Percentiles rank a stretch among this genome's conserved stretches.
Evolutionary conservation across 164 flowering plant species (phyloP).

Genomic region (Piper betle): DNA sequence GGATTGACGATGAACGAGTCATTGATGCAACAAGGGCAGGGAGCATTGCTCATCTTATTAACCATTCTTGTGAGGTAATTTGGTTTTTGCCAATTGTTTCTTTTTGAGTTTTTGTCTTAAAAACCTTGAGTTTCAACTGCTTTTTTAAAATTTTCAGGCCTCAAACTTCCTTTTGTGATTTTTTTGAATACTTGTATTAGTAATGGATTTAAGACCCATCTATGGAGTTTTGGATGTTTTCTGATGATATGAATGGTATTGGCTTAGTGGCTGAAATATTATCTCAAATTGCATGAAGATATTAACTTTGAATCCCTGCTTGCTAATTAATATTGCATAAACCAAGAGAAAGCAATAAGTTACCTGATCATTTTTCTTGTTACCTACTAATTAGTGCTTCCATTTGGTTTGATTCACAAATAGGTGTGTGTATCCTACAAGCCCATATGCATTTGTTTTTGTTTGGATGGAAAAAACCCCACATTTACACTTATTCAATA

Average conservation of each 20-base stretch:
- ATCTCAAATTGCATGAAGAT: no score
- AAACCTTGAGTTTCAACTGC: background rate
- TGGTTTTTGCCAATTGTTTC: background rate
- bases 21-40: constrained; percentile 98
- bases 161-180: background rate
- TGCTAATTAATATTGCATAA: no score
- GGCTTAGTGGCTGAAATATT: no score
- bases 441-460: background rate
- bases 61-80: constrained; percentile 89
- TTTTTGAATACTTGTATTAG: background rate
- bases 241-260: no score
- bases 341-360: no score
- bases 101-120: background rate
- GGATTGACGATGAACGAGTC: constrained; percentile 89
- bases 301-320: no score
- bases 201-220: no score
- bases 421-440: background rate
- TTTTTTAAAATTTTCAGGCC: background rate
- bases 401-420: no score
- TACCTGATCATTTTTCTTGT: no score
- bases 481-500: background rate
- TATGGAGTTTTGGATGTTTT: no score
- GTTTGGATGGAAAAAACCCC: background rate
- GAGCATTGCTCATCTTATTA: constrained; percentile 93
- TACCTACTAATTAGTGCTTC: no score